Evolutionary conservation across 805 yeast genomes (phyloP).

Genomic region (Cyberlindnera sargentensis): DNA sequence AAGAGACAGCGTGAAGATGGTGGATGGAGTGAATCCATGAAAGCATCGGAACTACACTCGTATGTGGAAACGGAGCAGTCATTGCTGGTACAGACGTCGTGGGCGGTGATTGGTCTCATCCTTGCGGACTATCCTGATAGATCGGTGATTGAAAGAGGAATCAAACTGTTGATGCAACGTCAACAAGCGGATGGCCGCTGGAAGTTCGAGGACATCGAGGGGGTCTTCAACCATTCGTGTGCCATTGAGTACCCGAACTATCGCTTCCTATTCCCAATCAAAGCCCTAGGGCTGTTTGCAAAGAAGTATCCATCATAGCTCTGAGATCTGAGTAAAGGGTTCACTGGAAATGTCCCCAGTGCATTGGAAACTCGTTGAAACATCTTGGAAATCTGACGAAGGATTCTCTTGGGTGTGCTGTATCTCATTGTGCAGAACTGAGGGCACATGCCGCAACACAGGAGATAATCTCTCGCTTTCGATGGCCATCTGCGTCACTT

Average conservation of each 20-base stretch:
- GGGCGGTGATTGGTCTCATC: slow-evolving; percentile 82
- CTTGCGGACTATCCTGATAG: slow-evolving; percentile 75
- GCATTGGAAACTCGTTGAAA: background rate
- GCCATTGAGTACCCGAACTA: slow-evolving; percentile 96
- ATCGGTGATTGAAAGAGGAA: slow-evolving; percentile 54
- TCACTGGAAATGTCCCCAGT: slow-evolving; percentile 5
- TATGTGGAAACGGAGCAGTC: slow-evolving; percentile 63
- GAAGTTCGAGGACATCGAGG: slow-evolving; percentile 80
- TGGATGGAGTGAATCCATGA: slow-evolving; percentile 97
- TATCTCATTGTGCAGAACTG: too few species aligned
- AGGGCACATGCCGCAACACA: too few species aligned
- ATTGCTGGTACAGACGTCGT: slow-evolving; percentile 81
- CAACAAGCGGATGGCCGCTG: slow-evolving; percentile 80
- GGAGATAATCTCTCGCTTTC: background rate
- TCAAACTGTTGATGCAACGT: slow-evolving; percentile 51
- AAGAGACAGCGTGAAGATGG: slow-evolving; percentile 78
- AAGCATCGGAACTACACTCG: slow-evolving; percentile 72
- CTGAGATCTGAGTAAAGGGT: slow-evolving; percentile 4
- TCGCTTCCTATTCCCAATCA: slow-evolving; percentile 81
- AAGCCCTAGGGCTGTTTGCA: slow-evolving; percentile 77
- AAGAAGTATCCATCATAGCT: slow-evolving; percentile 10
- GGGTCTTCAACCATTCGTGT: slow-evolving; percentile 91
- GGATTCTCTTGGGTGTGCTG: background rate
- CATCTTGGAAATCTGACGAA: slow-evolving; percentile 10
- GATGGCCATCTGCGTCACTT: background rate